A percentile compares a stretch with the other conserved stretches of the same genome.
phyloP scores from a whole-genome alignment of 73 alveolate species.

The Paraurostyla sp. region DNA sequence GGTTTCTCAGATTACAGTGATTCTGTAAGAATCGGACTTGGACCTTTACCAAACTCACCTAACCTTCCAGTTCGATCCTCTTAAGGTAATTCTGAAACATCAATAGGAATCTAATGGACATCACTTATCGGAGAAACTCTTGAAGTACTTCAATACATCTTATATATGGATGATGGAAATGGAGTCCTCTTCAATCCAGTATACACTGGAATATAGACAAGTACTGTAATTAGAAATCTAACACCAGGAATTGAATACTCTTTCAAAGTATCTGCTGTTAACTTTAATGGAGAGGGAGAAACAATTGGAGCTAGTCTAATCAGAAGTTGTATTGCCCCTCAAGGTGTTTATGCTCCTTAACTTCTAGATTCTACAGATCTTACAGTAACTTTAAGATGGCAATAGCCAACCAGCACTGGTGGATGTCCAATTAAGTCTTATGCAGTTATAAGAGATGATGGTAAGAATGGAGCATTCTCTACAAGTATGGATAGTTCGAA shows the following conservation, averaged over 20 bases:
- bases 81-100: slow-evolving; percentile 15
- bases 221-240: not conserved
- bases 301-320: not conserved
- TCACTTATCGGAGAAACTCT: slow-evolving; percentile 16
- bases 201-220: not conserved
- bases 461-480: slow-evolving; percentile 37
- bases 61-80: slow-evolving; percentile 19
- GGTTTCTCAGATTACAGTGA: slow-evolving; percentile 54
- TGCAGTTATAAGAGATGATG: slow-evolving; percentile 76
- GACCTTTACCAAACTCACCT: slow-evolving; percentile 71
- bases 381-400: slow-evolving; percentile 68
- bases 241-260: slow-evolving; percentile 55
- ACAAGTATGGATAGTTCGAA: slow-evolving; percentile 20
- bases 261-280: slow-evolving; percentile 73
- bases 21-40: slow-evolving; percentile 46
- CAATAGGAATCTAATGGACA: slow-evolving; percentile 55
- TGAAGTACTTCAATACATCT: slow-evolving; percentile 47
- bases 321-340: slow-evolving; percentile 76
- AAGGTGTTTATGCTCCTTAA: slow-evolving; percentile 61
- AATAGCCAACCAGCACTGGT: slow-evolving; percentile 55
- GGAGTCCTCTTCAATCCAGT: slow-evolving; percentile 1
- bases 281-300: slow-evolving; percentile 79
- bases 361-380: slow-evolving; percentile 49
- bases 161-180: slow-evolving; percentile 75
- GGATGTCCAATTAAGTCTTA: slow-evolving; percentile 75